Evolutionary conservation across 768 basidiomycete species (phyloP).

Genomic region (Daedaleopsis nitida): DNA sequence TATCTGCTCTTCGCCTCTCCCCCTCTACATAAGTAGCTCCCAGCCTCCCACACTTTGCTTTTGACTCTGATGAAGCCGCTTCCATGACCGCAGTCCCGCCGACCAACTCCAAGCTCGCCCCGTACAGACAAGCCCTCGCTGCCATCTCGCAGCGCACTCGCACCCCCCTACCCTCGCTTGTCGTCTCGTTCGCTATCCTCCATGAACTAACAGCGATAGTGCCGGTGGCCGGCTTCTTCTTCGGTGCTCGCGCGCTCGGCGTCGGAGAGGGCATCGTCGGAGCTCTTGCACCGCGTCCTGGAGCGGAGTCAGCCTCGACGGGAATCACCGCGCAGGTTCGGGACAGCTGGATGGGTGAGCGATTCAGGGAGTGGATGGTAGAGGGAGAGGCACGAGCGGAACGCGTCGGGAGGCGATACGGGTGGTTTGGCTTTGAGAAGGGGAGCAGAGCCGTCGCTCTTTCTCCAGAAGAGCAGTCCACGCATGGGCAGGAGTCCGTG

Average conservation of each 20-base stretch:
- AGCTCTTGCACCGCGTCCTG: constrained; percentile 17
- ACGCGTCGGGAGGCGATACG: constrained; percentile 75
- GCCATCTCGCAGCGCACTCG: constrained; percentile 69
- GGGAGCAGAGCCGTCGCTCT: constrained; percentile 9
- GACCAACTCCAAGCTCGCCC: constrained; percentile 37
- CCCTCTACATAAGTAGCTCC: too few relatives aligned
- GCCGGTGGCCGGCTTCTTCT: constrained; percentile 77
- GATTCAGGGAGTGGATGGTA: constrained; percentile 57
- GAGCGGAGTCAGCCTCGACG: background rate
- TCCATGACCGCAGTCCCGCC: constrained; percentile 19
- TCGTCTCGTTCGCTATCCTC: constrained; percentile 76
- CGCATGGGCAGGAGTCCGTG: constrained; percentile 1
- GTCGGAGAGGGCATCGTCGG: constrained; percentile 68
- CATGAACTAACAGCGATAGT: constrained; percentile 85
- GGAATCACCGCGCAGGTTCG: constrained; percentile 12
- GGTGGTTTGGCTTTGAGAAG: constrained; percentile 78
- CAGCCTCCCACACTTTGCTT: too few relatives aligned
- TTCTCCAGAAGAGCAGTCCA: background rate
- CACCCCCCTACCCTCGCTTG: constrained; percentile 74
- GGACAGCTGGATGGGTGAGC: constrained; percentile 41
- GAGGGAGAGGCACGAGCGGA: constrained; percentile 77
- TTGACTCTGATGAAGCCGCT: constrained; percentile 14
- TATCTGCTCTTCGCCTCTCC: too few relatives aligned
- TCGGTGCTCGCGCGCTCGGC: constrained; percentile 62
- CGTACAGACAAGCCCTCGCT: constrained; percentile 57